These are phyloP conservation scores for Daedaleopsis nitida DNA, from an alignment of 768 basidiomycete species.

Conservation along the genomic window DNA sequence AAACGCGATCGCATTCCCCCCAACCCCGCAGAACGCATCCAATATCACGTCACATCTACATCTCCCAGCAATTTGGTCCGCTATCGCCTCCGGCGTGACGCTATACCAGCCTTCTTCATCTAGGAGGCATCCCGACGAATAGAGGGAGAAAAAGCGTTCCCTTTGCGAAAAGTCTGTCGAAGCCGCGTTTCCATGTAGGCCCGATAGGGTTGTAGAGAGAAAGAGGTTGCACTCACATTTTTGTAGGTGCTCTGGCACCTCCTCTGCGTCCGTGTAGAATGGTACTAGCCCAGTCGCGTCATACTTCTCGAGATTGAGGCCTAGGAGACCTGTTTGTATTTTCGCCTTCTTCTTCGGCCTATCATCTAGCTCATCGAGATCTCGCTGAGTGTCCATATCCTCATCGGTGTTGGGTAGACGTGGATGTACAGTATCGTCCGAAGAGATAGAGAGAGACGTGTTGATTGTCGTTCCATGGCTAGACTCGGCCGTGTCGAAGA, in stretches of 20 bases:
- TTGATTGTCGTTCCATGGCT: not conserved
- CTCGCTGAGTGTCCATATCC: not conserved
- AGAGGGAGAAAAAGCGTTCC: slow-evolving; percentile 77
- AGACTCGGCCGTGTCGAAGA: not conserved
- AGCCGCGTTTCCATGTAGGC: not conserved
- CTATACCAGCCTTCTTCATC: slow-evolving; percentile 99
- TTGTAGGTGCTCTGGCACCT: slow-evolving; percentile 77
- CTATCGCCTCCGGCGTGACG: slow-evolving; percentile 93
- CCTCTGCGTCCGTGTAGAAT: slow-evolving; percentile 58
- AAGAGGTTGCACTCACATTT: slow-evolving; percentile 67
- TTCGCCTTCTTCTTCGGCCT: slow-evolving; percentile 41
- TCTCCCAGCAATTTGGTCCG: slow-evolving; percentile 88
- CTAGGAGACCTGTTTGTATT: slow-evolving; percentile 21
- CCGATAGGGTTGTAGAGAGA: not conserved
- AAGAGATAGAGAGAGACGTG: not conserved
- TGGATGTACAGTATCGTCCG: not conserved
- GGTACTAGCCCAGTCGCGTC: slow-evolving; percentile 78
- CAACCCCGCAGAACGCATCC: slow-evolving; percentile 97
- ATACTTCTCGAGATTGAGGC: slow-evolving; percentile 43
- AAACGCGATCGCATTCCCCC: slow-evolving; percentile 97
- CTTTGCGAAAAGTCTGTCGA: slow-evolving; percentile 85
- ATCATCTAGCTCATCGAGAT: slow-evolving; percentile 1
- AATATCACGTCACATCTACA: slow-evolving; percentile 84
- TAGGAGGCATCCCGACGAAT: slow-evolving; percentile 79
- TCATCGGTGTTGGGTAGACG: not conserved